Conservation (phyloP, 352 stramenopile species). For the Thraustochytrium striatum region DNA sequence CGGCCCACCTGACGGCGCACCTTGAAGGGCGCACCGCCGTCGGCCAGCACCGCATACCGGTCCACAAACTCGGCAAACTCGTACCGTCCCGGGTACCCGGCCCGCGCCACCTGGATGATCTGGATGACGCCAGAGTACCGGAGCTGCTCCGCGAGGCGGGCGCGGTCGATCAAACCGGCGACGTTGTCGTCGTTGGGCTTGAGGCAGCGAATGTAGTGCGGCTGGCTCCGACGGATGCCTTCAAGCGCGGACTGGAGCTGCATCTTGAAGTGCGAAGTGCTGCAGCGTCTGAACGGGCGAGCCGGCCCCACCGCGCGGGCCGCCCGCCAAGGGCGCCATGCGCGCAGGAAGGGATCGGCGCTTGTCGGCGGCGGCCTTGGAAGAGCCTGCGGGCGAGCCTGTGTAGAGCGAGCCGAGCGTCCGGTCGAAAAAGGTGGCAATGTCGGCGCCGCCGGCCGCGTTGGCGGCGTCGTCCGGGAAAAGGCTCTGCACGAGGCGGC, state of each 20-base stretch:
- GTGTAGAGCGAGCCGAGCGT: background rate
- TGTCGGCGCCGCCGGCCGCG: constrained; percentile 30
- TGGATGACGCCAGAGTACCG: constrained; percentile 75
- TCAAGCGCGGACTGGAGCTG: constrained; percentile 85
- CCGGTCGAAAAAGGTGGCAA: constrained; percentile 16
- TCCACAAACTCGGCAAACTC: constrained; percentile 64
- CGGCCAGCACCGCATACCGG: constrained; percentile 55
- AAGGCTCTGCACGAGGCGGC: constrained; percentile 46
- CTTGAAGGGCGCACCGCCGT: background rate
- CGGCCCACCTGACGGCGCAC: background rate
- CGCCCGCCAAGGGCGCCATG: background rate
- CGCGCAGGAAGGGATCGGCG: background rate
- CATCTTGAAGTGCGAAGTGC: constrained; percentile 77
- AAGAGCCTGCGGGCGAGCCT: background rate
- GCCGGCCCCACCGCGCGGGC: background rate
- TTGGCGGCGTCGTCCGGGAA: constrained; percentile 41
- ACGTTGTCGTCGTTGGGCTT: constrained; percentile 94
- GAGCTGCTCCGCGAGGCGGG: constrained; percentile 69
- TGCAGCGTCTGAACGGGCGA: background rate
- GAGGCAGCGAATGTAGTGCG: constrained; percentile 97
- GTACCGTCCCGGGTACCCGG: constrained; percentile 74
- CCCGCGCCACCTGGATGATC: constrained; percentile 72
- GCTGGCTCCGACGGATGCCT: constrained; percentile 81
- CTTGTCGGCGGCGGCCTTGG: background rate
- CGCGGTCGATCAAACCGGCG: constrained; percentile 76